Base-by-base conservation (phyloP, 2,329 filamentous ascomycete species). In the Arthrobotrys entomopaga region DNA sequence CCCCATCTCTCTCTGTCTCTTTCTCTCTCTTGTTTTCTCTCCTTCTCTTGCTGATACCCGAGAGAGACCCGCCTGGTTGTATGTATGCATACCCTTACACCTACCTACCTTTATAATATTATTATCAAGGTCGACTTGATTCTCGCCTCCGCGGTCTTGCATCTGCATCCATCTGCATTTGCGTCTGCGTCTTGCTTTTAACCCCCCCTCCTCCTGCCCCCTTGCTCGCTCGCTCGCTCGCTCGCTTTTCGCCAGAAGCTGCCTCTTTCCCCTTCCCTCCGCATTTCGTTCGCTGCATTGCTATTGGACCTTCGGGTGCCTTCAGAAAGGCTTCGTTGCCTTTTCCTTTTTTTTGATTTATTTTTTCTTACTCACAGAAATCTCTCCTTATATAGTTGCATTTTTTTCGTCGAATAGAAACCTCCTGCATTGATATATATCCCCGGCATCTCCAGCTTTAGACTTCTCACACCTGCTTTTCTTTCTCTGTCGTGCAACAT, bases 271-370 rank as follows among this genome's bases (percentile, higher is more conserved):
- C 48, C 29, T 34, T 65, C 46, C 49, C 71, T 75, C 65, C 65
- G 65, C 71, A 65, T 54, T 65, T 70, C 26, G 43, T 60, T 57
- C 65, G 50, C 70, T 61, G 63, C 70, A 66, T 74, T 74, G 70
- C 70, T 74, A 74, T 74, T 74, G 63, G 70, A 29, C 46, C 58
- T 43, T 56, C 43, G 38, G 24, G 50, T 50, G n/a, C 19, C 19
- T 53, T 66, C 24, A 34, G 64, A 65, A 34, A 54, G 19, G 22
- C 49, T 57, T 67, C 63, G 54, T 60, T 52, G 46, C 54, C 40
- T 26, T 42, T 52, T 48, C 52, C 38, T 26, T 53, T 53, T 29
- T 34, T n/a, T 50, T 22, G 7, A 34, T 7, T 24, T 19, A 20
- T 50, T 50, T 50, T 22, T 8, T 38, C 61, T 66, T 57, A 56